Evolutionary conservation across 441 rosid species (phyloP), one percentile per base, ranked within the genome.

Genomic region (Cnidoscolus chayamansa): DNA sequence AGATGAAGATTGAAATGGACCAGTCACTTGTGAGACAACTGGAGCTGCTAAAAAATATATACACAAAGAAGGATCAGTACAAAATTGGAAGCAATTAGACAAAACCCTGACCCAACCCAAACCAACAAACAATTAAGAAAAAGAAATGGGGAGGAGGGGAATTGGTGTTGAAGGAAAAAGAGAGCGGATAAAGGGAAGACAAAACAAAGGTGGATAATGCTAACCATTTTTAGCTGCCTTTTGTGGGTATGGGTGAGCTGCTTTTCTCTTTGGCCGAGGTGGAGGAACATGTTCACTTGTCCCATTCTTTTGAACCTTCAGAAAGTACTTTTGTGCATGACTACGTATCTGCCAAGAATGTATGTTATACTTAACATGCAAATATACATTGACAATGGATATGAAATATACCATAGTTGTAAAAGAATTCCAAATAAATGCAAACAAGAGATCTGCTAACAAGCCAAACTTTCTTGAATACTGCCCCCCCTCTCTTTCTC

Each of bases 221-320:
- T 67, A 1, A 88, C 97, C 92, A 74, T 56, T 82, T 84, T 89
- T 92, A 65, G 93, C 82, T 49, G 98, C 93, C 75, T 92, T 94
- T 17, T 88, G 97, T 20, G 98, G 99, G 80, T 94, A 94, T 1
- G 99, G 98, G 84, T 88, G 98, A 75, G 82, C 75, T 16, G 99
- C 97, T 84, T 94, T 94, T 85, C 97, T 87, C 84, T 92, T 94
- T 20, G 98, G 98, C 17, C 99, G 85, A 57, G 99, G 98, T 17
- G 98, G 98, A 75, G 98, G 98, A 25, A 94, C 88, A 70, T 88
- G 98, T 79, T 92, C 98, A 17, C 83, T 86, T 65, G 91, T 81
- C 68, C 98, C 99, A 74, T 76, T 89, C 86, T 94, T 94, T 82
- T 94, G 98, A 78, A 89, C 98, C 82, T 92, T 92, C 47, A 88